Evolutionary conservation across 2,329 filamentous ascomycete species (phyloP).

Genomic region (Aspergillus niger): DNA sequence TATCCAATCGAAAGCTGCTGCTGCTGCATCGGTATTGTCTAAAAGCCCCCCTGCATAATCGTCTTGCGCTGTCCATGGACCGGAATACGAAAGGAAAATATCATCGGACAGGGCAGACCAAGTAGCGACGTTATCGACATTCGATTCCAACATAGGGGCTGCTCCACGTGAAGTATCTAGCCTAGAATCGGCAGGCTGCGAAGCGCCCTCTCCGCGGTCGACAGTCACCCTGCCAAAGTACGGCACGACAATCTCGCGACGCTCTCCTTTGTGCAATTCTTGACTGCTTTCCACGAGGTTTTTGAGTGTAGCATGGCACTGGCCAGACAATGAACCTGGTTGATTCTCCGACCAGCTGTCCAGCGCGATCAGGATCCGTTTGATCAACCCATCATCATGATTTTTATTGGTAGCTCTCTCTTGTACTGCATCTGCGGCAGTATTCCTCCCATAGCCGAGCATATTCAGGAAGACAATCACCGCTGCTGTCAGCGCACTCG

Average conservation of each 20-base stretch:
- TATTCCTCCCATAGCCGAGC: neutral
- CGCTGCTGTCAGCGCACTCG: neutral
- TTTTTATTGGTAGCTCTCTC: neutral
- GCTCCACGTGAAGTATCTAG: too few species aligned
- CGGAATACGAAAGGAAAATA: neutral
- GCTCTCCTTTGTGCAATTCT: neutral
- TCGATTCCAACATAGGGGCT: neutral
- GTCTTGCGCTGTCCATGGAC: neutral
- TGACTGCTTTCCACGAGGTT: neutral
- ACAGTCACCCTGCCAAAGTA: neutral
- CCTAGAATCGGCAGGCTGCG: neutral
- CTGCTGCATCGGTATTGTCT: neutral
- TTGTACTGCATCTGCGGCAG: neutral
- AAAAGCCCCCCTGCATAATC: neutral
- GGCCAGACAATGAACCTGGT: neutral
- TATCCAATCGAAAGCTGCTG: neutral
- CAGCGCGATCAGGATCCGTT: neutral
- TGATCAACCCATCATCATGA: neutral
- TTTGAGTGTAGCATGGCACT: neutral
- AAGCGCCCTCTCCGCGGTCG: neutral
- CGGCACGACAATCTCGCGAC: neutral
- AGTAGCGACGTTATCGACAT: neutral
- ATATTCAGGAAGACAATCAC: neutral
- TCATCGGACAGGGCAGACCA: neutral
- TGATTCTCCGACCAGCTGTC: neutral